A percentile compares a stretch with the other conserved stretches of the same genome.
These are phyloP conservation scores for Persicaria tinctoria DNA, from an alignment of 148 eudicot species.

Conservation along the genomic window DNA sequence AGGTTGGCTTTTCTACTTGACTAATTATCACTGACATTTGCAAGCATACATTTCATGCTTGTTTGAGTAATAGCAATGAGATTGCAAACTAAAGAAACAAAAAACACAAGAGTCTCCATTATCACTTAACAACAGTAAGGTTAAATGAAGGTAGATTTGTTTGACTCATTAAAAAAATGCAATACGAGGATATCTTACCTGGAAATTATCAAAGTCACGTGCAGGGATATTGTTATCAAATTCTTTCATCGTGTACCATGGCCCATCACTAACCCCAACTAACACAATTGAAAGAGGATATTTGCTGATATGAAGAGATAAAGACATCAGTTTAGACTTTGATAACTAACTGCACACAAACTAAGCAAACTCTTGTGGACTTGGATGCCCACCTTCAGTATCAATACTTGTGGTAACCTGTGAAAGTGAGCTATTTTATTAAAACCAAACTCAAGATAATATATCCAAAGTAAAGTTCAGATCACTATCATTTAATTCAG, in stretches of 20 bases:
- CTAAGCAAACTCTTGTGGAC: slow-evolving; percentile 59
- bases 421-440: slow-evolving; percentile 1
- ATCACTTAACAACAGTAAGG: background rate
- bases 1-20: too few species aligned
- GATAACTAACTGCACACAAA: background rate
- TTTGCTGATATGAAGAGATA: slow-evolving; percentile 45
- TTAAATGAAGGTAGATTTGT: background rate
- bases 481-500: too few species aligned
- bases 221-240: slow-evolving; percentile 93
- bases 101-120: slow-evolving; percentile 4
- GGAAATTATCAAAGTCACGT: slow-evolving; percentile 90
- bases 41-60: too few species aligned
- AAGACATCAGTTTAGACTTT: background rate
- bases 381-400: slow-evolving; percentile 58
- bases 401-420: slow-evolving; percentile 97
- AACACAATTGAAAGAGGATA: slow-evolving; percentile 84
- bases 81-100: slow-evolving; percentile 44
- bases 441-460: background rate
- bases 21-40: too few species aligned
- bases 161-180: background rate
- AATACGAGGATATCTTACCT: slow-evolving; percentile 31
- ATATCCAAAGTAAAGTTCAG: background rate
- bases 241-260: slow-evolving; percentile 98
- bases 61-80: too few species aligned
- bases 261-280: slow-evolving; percentile 99